A percentile compares a stretch with the other conserved stretches of the same genome.
Conservation (phyloP, 2,329 filamentous ascomycete species). For the Phialemonium atrogriseum region DNA sequence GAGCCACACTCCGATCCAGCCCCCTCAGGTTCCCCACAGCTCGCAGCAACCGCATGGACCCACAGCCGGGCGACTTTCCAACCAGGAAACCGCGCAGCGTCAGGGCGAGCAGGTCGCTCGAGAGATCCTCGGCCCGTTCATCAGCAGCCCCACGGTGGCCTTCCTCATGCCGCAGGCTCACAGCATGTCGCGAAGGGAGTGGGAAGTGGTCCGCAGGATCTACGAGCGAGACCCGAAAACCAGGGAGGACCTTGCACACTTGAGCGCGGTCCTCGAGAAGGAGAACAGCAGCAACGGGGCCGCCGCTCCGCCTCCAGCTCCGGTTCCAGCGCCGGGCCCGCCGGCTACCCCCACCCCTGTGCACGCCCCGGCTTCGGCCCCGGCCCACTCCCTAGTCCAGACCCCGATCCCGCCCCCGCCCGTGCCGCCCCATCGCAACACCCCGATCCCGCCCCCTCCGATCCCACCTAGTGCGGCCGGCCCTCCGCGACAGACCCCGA, state of each 20-base stretch:
- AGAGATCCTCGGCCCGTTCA: constrained; percentile 55
- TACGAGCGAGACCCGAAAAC: constrained; percentile 58
- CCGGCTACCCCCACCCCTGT: background rate
- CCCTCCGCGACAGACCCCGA: constrained; percentile 16
- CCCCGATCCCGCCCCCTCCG: constrained; percentile 15
- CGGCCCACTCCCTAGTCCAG: too few species aligned
- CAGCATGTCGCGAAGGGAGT: constrained; percentile 61
- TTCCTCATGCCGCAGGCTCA: constrained; percentile 63
- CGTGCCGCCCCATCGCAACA: constrained; percentile 7
- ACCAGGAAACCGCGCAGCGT: constrained; percentile 31
- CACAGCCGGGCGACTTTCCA: constrained; percentile 25
- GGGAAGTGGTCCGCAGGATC: constrained; percentile 64
- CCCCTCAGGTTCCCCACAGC: constrained; percentile 18
- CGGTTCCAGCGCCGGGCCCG: constrained; percentile 1
- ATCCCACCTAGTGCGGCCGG: constrained; percentile 11
- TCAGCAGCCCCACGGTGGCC: constrained; percentile 55
- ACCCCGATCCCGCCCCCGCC: constrained; percentile 2
- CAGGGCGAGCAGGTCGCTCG: constrained; percentile 49
- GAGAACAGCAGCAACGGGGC: constrained; percentile 3
- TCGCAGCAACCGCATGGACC: constrained; percentile 8
- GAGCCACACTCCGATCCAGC: constrained; percentile 21
- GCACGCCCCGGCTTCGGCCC: background rate
- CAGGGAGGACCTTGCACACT: constrained; percentile 50
- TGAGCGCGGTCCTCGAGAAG: constrained; percentile 39
- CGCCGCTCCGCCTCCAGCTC: constrained; percentile 5